Base-by-base conservation (phyloP, 2,329 filamentous ascomycete genomes). In the Chaetomium strumarium region DNA sequence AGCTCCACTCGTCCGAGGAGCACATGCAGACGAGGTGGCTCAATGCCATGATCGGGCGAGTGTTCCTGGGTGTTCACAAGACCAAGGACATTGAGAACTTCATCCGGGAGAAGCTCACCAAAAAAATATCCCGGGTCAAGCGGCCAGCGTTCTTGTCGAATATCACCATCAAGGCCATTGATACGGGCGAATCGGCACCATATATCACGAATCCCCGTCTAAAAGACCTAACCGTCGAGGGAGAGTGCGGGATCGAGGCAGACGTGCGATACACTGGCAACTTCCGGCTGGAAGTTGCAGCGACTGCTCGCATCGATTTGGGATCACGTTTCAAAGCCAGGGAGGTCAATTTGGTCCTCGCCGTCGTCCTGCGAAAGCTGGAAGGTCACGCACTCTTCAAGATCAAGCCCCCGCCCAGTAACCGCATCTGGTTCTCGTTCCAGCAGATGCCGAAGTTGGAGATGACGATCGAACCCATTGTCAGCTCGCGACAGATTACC, bases 371-470 rank as follows among this genome's bases (percentile, higher is more conserved):
- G 52, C 91, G 88, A 66, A 88, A 85, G 61, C 74, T 97, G 1
- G 88, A 95, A 62, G 93, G 93, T 0, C 92, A 95, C 62, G 71
- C 88, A 42, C 72, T 96, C 30, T 77, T 96, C 63, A 87, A 90
- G 63, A 84, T 97, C 68, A 99, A 99, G 68, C 89, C 93, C 7
- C 90, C 92, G 14, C 93, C 93, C 0, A 96, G 90, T 68, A 99
- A 99, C 67, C 83, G 93, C 38, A 69, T 96, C n/a, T 99, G 93
- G 93, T 82, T 97, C 60, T 86, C 90, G 1, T 99, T 99, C 65
- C 88, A 95, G 66, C 83, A 83, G n/a, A 88, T 90, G 77, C 93
- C 93, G 16, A 91, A 92, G 65, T 86, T 99, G 73, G 90, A 95
- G 56, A 84, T 96, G 77, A 83, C 83, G n/a, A 89, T 97, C 40